These are phyloP conservation scores for Areca catechu DNA, from an alignment of 176 grass and related monocot species.

Conservation along the genomic window DNA sequence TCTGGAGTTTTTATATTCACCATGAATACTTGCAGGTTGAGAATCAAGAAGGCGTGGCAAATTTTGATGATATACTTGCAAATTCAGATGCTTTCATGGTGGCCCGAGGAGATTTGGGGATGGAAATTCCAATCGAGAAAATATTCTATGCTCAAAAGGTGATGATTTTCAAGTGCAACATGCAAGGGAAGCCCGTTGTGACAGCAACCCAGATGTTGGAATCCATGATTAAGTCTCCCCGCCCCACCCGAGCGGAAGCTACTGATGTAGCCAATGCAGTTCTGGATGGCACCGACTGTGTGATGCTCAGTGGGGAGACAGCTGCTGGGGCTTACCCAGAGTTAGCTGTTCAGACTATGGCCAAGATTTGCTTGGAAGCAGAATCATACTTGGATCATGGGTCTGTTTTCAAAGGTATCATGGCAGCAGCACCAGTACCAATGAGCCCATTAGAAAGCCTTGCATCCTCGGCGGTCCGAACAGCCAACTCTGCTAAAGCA, in stretches of 20 bases:
- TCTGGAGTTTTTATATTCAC: background rate
- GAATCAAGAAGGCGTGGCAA: constrained; percentile 12
- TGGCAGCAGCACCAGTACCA: constrained; percentile 31
- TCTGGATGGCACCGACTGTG: constrained; percentile 2
- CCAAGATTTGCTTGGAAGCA: constrained; percentile 10
- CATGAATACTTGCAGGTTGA: background rate
- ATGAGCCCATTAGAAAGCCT: constrained; percentile 72
- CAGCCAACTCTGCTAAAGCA: constrained; percentile 44
- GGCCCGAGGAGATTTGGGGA: constrained; percentile 7
- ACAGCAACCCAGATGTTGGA: constrained; percentile 10
- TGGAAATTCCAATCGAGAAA: constrained; percentile 8
- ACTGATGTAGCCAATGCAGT: constrained; percentile 3
- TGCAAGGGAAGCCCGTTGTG: constrained; percentile 7
- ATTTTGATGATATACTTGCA: constrained; percentile 8
- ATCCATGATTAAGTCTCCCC: constrained; percentile 9
- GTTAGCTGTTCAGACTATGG: constrained; percentile 4
- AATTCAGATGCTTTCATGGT: constrained; percentile 10
- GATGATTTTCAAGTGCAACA: constrained; percentile 15
- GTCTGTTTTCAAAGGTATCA: constrained; percentile 51
- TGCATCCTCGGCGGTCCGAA: constrained; percentile 65
- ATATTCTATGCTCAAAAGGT: constrained; percentile 11
- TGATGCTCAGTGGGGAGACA: constrained; percentile 7
- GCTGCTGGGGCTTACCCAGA: constrained; percentile 3
- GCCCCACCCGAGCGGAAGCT: constrained; percentile 2
- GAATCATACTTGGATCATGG: constrained; percentile 40